Evolutionary conservation across 2,329 filamentous ascomycete species (phyloP).

Genomic region (Aspergillus sergii): DNA sequence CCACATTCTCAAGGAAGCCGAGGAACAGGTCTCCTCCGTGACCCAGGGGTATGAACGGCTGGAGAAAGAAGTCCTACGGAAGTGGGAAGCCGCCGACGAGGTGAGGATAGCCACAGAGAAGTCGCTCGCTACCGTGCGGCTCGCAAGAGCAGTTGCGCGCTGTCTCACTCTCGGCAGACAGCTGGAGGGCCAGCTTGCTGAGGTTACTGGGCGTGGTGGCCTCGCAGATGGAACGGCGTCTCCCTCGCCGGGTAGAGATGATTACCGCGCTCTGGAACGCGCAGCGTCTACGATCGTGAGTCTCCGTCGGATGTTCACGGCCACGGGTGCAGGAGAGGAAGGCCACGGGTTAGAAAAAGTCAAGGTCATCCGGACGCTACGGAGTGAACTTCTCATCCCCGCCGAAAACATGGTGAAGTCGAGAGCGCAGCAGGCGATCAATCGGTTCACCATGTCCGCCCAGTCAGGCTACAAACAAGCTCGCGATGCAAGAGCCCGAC

Average conservation of each 20-base stretch:
- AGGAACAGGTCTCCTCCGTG: slow-evolving; percentile 76
- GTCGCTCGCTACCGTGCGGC: slow-evolving; percentile 75
- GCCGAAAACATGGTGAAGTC: slow-evolving; percentile 74
- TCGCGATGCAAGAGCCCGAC: slow-evolving; percentile 74
- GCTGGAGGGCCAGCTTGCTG: slow-evolving; percentile 80
- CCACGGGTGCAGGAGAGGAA: slow-evolving; percentile 70
- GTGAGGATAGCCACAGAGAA: slow-evolving; percentile 76
- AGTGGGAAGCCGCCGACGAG: slow-evolving; percentile 83
- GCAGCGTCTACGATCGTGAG: slow-evolving; percentile 79
- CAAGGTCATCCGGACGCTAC: slow-evolving; percentile 70
- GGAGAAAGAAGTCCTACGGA: slow-evolving; percentile 81
- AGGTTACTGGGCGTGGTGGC: slow-evolving; percentile 56
- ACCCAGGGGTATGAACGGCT: slow-evolving; percentile 84
- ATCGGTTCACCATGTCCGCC: slow-evolving; percentile 77
- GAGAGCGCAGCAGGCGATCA: slow-evolving; percentile 74
- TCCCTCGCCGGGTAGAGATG: slow-evolving; percentile 56
- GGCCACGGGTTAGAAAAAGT: slow-evolving; percentile 75
- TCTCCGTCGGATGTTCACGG: slow-evolving; percentile 71
- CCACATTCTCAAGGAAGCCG: slow-evolving; percentile 73
- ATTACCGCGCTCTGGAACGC: slow-evolving; percentile 77
- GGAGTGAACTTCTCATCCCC: slow-evolving; percentile 69
- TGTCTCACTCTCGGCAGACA: slow-evolving; percentile 82
- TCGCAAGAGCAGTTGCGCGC: slow-evolving; percentile 75
- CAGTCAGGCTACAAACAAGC: slow-evolving; percentile 58
- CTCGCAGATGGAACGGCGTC: slow-evolving; percentile 33